These are phyloP conservation scores for Porodaedalea pini DNA, from an alignment of 1,284 basidiomycete species.

Conservation along the genomic window DNA sequence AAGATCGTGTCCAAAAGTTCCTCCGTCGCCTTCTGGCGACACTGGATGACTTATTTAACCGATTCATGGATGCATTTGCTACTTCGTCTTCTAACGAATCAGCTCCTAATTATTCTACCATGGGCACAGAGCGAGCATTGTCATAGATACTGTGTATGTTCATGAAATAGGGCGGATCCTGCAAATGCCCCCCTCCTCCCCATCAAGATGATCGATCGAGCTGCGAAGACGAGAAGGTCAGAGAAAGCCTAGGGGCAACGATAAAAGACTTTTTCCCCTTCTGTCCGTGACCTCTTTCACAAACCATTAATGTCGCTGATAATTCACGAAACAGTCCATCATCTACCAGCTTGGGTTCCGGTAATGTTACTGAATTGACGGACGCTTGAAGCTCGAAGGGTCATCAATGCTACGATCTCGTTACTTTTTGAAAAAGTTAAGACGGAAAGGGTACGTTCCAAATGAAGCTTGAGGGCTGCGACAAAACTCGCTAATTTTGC, in stretches of 20 bases:
- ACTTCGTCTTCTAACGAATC: background rate
- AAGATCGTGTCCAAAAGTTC: constrained; percentile 26
- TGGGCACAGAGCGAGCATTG: too few species aligned
- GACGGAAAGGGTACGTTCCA: constrained; percentile 1
- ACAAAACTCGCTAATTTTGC: background rate
- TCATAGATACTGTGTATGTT: too few species aligned
- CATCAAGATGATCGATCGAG: constrained; percentile 4
- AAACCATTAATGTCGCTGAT: background rate
- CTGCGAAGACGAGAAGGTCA: background rate
- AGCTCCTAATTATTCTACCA: too few species aligned
- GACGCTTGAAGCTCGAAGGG: constrained; percentile 1
- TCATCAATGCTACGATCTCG: background rate
- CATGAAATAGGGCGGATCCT: too few species aligned
- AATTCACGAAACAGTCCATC: constrained; percentile 3
- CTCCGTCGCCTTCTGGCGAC: constrained; percentile 24
- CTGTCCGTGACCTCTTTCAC: constrained; percentile 1
- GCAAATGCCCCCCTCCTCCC: background rate
- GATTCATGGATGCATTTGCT: constrained; percentile 29
- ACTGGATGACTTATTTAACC: constrained; percentile 24
- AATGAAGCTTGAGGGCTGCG: background rate
- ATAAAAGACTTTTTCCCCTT: constrained; percentile 12
- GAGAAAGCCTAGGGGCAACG: constrained; percentile 3
- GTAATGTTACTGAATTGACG: constrained; percentile 10
- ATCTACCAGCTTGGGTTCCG: constrained; percentile 14
- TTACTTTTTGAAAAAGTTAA: constrained; percentile 6